Evolutionary conservation across 768 basidiomycete species (phyloP), one percentile per base, ranked within the genome.

Genomic region (Thelephora aurantiotincta): DNA sequence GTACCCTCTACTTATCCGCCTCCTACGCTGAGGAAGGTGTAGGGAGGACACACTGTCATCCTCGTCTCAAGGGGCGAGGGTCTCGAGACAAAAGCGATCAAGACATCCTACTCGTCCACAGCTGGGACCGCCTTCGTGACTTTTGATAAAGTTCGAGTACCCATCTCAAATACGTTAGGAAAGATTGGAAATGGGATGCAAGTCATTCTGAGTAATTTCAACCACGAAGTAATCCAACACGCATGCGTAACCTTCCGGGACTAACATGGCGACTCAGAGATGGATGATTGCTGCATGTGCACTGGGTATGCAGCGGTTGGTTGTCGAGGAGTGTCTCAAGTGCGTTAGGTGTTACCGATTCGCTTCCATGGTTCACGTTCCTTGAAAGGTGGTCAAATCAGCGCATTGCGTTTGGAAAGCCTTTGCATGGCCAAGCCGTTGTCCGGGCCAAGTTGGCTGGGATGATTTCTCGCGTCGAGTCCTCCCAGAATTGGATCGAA

Each of bases 291-390:
- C 74, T 26, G 73, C 72, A 47, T 78, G 75, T 42, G 80, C 78
- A 44, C 70, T 87, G 51, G 69, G 82, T 36, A 76, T 82, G 33
- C 90, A 93, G 55, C 74, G 92, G 36, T 62, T 81, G 19, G 71
- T 86, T 38, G 85, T 93, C 14, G 92, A 94, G 59, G 92, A 96
- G 63, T 90, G 84, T 58, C 66, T 94, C 55, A 92, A 91, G 81
- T 85, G 52, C 34, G 68, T 58, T 9, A 30, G 26, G 26, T 30
- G 9, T 9, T 9, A 34, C 35, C 2, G 11, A 50, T 26, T 19
- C 33, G 22, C 49, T 34, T 35, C 13, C 45, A 38, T 5, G 11
- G 23, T 46, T n/a, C 18, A 16, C 35, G 9, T 30, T 4, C 9
- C 26, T 9, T 4, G 26, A 44, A 50, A 89, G 84, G 57, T 97